These are phyloP conservation scores for Leishmania tropica DNA, from an alignment of 208 protist genomes.

Conservation along the genomic window DNA sequence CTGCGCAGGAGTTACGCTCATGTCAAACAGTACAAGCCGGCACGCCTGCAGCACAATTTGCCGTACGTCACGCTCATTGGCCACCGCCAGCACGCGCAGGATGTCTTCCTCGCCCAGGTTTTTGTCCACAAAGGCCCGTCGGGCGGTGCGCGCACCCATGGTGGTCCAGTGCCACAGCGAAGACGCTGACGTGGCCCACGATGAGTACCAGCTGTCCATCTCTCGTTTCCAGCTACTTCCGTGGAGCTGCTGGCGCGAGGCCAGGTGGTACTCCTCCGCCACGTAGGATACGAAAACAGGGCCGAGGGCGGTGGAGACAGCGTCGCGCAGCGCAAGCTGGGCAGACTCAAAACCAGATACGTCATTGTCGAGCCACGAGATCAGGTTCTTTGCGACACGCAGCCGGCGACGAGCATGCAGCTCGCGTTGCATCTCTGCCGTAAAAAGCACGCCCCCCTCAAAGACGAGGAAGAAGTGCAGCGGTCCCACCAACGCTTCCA, in stretches of 20 bases:
- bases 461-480: constrained; percentile 41
- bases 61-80: constrained; percentile 43
- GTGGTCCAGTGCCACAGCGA: constrained; percentile 32
- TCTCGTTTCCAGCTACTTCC: constrained; percentile 33
- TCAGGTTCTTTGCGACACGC: constrained; percentile 51
- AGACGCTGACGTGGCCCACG: constrained; percentile 28
- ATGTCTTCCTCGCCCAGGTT: constrained; percentile 44
- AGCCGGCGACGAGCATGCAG: constrained; percentile 45
- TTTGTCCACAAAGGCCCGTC: constrained; percentile 20
- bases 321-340: constrained; percentile 35
- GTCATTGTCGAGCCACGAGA: constrained; percentile 40
- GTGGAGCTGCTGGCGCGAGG: constrained; percentile 46
- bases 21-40: constrained; percentile 48
- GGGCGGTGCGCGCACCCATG: constrained; percentile 20
- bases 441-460: constrained; percentile 30
- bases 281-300: constrained; percentile 47
- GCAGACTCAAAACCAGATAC: constrained; percentile 20
- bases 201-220: constrained; percentile 55
- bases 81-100: constrained; percentile 32
- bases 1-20: constrained; percentile 31
- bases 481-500: constrained; percentile 55
- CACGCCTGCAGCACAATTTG: constrained; percentile 46
- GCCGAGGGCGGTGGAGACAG: constrained; percentile 49
- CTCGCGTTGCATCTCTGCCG: constrained; percentile 24
- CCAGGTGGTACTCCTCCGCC: constrained; percentile 51